Percentiles rank a stretch among this genome's conserved stretches.
Conservation (phyloP, 1,284 basidiomycete species). For the Paramarasmius palmivorus region DNA sequence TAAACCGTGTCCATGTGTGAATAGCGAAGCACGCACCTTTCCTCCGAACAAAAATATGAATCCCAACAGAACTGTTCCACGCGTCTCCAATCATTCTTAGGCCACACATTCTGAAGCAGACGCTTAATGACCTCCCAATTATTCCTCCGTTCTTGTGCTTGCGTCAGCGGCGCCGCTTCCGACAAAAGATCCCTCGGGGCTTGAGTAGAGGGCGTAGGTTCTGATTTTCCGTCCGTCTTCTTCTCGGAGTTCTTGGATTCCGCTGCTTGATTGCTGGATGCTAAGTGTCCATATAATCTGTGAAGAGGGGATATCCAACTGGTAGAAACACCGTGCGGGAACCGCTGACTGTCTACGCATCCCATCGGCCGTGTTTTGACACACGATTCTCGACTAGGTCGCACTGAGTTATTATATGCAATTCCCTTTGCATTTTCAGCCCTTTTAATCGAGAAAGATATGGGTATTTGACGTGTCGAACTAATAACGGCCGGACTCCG, state of each 20-base stretch:
- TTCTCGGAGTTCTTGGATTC: not conserved
- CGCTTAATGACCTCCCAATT: conserved; percentile 71
- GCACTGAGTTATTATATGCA: too few species aligned
- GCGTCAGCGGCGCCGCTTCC: not conserved
- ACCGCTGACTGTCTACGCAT: too few species aligned
- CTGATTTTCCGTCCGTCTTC: not conserved
- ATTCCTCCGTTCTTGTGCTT: conserved; percentile 44
- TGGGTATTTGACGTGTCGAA: too few species aligned
- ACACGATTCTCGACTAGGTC: too few species aligned
- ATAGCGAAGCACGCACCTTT: conserved; percentile 59
- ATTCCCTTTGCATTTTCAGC: too few species aligned
- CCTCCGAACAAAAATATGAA: conserved; percentile 82
- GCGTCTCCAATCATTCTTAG: conserved; percentile 74
- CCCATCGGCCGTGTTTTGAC: too few species aligned
- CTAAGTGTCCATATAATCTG: not conserved
- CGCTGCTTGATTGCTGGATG: not conserved
- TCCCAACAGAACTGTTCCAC: conserved; percentile 81
- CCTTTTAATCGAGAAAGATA: too few species aligned
- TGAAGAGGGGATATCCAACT: too few species aligned
- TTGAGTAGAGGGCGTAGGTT: not conserved
- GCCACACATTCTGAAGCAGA: conserved; percentile 73
- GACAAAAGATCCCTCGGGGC: not conserved
- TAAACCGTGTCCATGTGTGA: conserved; percentile 4
- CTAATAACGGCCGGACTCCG: too few species aligned
- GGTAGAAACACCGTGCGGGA: too few species aligned